Conservation (phyloP, 148 eudicot genomes). For the Arctostaphylos glauca region DNA sequence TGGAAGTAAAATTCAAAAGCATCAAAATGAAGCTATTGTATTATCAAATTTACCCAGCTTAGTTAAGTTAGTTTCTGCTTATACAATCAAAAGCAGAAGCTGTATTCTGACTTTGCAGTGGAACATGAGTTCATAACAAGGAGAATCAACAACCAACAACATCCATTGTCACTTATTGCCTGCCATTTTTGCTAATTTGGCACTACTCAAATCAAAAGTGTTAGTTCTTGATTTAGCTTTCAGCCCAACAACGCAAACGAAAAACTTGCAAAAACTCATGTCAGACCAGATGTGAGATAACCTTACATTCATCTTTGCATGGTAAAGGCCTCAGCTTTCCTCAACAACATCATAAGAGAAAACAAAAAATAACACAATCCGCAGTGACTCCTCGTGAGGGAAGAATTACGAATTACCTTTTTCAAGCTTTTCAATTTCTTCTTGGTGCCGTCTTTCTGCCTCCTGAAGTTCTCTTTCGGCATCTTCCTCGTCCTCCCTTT, state of each 20-base stretch:
- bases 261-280: conserved; percentile 6
- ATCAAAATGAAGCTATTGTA: neutral
- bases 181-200: conserved; percentile 4
- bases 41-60: neutral
- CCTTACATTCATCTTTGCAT: conserved; percentile 7
- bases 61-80: neutral
- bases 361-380: neutral
- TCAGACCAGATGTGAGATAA: neutral
- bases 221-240: neutral
- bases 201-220: neutral
- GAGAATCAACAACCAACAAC: neutral
- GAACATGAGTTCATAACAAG: neutral
- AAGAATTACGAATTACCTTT: conserved; percentile 24
- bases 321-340: conserved; percentile 6
- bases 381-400: neutral
- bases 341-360: neutral
- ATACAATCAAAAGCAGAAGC: neutral
- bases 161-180: neutral
- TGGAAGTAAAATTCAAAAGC: neutral
- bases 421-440: conserved; percentile 63
- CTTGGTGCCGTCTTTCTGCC: conserved; percentile 63
- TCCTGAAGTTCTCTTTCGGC: conserved; percentile 67
- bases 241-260: neutral
- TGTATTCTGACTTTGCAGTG: neutral
- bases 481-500: conserved; percentile 78